A percentile compares a stretch with the other conserved stretches of the same genome.
These are phyloP conservation scores for Lentinula sp. DNA, from an alignment of 768 basidiomycete species.

Conservation along the genomic window DNA sequence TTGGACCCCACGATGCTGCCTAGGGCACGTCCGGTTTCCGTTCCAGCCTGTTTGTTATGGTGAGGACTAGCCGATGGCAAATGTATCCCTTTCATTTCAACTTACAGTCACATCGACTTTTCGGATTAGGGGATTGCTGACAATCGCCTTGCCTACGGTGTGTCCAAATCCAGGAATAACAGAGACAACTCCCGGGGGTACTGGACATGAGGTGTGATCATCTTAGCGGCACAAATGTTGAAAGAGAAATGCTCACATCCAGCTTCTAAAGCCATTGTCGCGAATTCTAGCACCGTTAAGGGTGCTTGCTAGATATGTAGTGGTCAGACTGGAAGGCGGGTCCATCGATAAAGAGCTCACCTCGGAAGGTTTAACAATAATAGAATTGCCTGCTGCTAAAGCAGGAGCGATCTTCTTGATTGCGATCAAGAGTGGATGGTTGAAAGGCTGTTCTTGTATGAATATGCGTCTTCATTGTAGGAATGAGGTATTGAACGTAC, in stretches of 20 bases:
- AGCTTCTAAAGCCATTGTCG: conserved; percentile 52
- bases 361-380: conserved; percentile 81
- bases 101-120: conserved; percentile 84
- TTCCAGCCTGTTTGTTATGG: conserved; percentile 53
- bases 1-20: conserved; percentile 73
- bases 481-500: conserved; percentile 25
- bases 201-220: conserved; percentile 26
- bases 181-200: conserved; percentile 71
- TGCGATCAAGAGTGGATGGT: conserved; percentile 85
- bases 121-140: conserved; percentile 57
- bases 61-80: background rate
- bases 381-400: conserved; percentile 78
- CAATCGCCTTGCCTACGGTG: conserved; percentile 58
- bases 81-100: background rate
- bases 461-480: background rate
- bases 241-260: conserved; percentile 40
- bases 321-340: background rate
- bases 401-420: conserved; percentile 87
- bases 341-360: conserved; percentile 21
- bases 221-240: background rate
- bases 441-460: conserved; percentile 57
- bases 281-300: conserved; percentile 74
- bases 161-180: conserved; percentile 70
- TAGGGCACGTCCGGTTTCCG: conserved; percentile 66
- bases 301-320: conserved; percentile 56